Conservation (phyloP, 2,329 filamentous ascomycete species). For the Trichoderma brevicompactum region DNA sequence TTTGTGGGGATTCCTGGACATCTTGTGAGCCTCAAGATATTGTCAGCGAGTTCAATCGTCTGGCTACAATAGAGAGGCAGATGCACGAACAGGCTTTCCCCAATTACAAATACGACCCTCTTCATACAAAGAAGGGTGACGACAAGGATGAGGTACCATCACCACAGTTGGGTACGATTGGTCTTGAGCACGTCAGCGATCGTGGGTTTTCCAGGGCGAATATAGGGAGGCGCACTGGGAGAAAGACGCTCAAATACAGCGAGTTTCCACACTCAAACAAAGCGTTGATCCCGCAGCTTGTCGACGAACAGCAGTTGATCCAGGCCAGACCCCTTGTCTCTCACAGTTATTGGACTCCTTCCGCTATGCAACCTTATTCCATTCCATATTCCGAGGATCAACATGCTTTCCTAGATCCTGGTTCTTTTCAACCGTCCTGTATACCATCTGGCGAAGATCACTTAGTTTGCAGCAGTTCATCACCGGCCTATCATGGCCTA, state of each 20-base stretch:
- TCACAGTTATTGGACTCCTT: background rate
- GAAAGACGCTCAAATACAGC: background rate
- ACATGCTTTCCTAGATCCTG: background rate
- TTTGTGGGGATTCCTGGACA: conserved; percentile 83
- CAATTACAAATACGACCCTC: conserved; percentile 90
- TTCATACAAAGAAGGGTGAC: conserved; percentile 59
- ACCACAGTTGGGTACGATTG: conserved; percentile 42
- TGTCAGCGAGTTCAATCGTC: conserved; percentile 74
- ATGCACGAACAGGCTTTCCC: conserved; percentile 88
- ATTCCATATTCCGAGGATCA: background rate
- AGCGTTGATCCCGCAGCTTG: background rate
- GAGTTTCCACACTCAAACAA: background rate
- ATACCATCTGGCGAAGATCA: background rate
- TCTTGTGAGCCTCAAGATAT: conserved; percentile 74
- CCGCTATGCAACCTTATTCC: background rate
- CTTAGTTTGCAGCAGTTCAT: background rate
- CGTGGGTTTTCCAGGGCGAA: background rate
- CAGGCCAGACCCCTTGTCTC: background rate
- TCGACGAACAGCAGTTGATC: background rate
- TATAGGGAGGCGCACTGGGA: background rate
- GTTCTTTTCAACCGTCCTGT: background rate
- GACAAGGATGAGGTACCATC: background rate
- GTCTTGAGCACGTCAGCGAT: conserved; percentile 46
- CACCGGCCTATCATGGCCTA: background rate
- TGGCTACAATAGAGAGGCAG: conserved; percentile 78